Evolutionary conservation across 176 grass and related monocot genomes (phyloP).

Genomic region (Neostapfia colusana): DNA sequence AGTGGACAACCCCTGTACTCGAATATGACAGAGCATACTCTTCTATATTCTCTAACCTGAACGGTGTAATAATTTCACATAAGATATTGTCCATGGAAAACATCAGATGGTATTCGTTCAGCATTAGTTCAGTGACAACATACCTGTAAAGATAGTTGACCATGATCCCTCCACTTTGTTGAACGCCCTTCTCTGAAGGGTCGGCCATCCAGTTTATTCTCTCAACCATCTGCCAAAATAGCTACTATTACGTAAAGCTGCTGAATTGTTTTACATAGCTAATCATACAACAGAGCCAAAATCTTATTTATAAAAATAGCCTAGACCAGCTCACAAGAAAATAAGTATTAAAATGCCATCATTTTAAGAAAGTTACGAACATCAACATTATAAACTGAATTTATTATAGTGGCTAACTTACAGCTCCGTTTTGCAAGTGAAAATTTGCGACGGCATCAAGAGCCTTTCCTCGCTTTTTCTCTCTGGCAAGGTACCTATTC

Average conservation of each 20-base stretch:
- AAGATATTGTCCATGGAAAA: background rate
- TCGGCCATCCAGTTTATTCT: slow-evolving; percentile 98
- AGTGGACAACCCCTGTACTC: slow-evolving; percentile 61
- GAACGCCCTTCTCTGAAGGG: slow-evolving; percentile 89
- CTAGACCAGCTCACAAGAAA: background rate
- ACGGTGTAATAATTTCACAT: slow-evolving; percentile 13
- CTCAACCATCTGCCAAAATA: slow-evolving; percentile 62
- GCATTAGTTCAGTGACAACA: slow-evolving; percentile 4
- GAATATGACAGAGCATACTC: slow-evolving; percentile 74
- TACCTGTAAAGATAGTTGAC: slow-evolving; percentile 98
- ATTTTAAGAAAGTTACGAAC: background rate
- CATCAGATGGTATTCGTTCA: slow-evolving; percentile 8
- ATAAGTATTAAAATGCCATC: background rate
- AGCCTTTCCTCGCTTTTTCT: slow-evolving; percentile 89
- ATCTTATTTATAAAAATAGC: background rate
- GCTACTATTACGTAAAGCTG: background rate
- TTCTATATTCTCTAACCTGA: slow-evolving; percentile 79
- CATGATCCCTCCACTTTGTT: slow-evolving; percentile 97
- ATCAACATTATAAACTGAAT: slow-evolving; percentile 18
- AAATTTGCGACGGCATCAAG: slow-evolving; percentile 91
- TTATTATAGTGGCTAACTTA: slow-evolving; percentile 41
- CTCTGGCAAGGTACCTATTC: slow-evolving; percentile 77
- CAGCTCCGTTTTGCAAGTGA: slow-evolving; percentile 98
- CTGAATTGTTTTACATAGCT: background rate
- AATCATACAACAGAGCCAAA: background rate